A percentile compares a stretch with the other conserved stretches of the same genome.
Evolutionary conservation across 208 protist species (phyloP).

Genomic region (Naegleria gruberi): DNA sequence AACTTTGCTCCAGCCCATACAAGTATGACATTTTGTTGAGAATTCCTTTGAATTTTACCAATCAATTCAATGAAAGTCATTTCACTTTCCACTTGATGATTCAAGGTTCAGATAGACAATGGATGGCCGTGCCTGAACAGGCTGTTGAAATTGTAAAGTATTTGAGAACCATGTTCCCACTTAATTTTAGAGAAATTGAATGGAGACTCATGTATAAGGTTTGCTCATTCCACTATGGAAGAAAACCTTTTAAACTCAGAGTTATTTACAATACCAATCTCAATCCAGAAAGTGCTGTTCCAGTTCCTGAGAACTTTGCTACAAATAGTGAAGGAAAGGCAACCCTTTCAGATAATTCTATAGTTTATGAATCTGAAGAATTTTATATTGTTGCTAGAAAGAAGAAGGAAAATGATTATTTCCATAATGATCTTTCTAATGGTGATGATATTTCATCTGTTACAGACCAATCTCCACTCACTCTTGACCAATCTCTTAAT

Average conservation of each 20-base stretch:
- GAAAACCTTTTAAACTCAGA: constrained; percentile 8
- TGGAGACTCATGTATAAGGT: constrained; percentile 17
- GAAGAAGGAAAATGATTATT: constrained; percentile 12
- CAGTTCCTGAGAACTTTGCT: neutral
- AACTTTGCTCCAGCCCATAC: neutral
- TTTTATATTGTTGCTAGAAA: constrained; percentile 3
- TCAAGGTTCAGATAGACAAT: neutral
- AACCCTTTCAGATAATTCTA: neutral
- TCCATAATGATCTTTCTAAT: neutral
- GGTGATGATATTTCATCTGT: neutral
- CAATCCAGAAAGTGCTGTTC: too few relatives aligned
- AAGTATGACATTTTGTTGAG: constrained; percentile 18
- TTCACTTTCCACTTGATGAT: constrained; percentile 6
- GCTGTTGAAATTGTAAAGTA: constrained; percentile 14
- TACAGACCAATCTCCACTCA: neutral
- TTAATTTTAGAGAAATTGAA: constrained; percentile 16
- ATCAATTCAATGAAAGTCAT: constrained; percentile 12
- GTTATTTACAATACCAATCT: constrained; percentile 9
- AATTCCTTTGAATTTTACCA: neutral
- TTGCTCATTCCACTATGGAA: constrained; percentile 5
- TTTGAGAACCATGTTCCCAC: constrained; percentile 14
- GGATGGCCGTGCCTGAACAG: neutral
- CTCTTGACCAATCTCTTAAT: neutral
- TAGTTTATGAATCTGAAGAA: neutral
- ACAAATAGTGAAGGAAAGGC: neutral